Conservation (phyloP, 768 basidiomycete species). For the Mycena chlorophos region DNA sequence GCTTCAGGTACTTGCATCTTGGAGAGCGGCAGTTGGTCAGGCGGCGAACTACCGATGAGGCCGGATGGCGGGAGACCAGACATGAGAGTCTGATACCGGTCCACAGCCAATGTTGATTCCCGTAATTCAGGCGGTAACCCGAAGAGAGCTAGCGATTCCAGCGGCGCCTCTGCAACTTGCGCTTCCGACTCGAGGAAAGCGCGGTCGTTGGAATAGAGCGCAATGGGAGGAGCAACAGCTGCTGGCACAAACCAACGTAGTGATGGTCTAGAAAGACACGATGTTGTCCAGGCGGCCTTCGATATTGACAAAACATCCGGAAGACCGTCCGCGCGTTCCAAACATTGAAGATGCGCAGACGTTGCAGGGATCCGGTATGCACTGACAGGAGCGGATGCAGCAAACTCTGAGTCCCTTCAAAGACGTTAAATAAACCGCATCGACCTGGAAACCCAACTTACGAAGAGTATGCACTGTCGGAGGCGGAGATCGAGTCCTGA, state of each 20-base stretch:
- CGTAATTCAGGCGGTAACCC: conserved; percentile 72
- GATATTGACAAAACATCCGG: conserved; percentile 66
- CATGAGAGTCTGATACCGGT: conserved; percentile 45
- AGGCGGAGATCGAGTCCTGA: conserved; percentile 40
- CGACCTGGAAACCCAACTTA: conserved; percentile 29
- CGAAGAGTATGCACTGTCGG: conserved; percentile 47
- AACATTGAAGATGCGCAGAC: conserved; percentile 28
- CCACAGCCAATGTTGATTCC: conserved; percentile 56
- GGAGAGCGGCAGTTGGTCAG: conserved; percentile 74
- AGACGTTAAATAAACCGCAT: not conserved
- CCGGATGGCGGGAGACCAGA: conserved; percentile 69
- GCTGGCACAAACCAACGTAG: conserved; percentile 87
- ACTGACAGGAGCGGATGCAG: conserved; percentile 35
- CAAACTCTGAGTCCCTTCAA: conserved; percentile 56
- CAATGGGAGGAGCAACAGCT: conserved; percentile 81
- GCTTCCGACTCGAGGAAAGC: conserved; percentile 75
- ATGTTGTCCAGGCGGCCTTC: conserved; percentile 60
- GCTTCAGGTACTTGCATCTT: conserved; percentile 93
- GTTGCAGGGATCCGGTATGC: conserved; percentile 37
- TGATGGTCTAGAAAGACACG: conserved; percentile 76
- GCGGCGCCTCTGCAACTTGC: conserved; percentile 61
- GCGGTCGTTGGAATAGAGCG: conserved; percentile 70
- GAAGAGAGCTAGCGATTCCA: conserved; percentile 76
- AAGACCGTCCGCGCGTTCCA: conserved; percentile 42
- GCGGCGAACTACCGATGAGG: conserved; percentile 63